phyloP scores from a whole-genome alignment of 805 yeast species.

The Trichomonascus vanleenenianus region DNA sequence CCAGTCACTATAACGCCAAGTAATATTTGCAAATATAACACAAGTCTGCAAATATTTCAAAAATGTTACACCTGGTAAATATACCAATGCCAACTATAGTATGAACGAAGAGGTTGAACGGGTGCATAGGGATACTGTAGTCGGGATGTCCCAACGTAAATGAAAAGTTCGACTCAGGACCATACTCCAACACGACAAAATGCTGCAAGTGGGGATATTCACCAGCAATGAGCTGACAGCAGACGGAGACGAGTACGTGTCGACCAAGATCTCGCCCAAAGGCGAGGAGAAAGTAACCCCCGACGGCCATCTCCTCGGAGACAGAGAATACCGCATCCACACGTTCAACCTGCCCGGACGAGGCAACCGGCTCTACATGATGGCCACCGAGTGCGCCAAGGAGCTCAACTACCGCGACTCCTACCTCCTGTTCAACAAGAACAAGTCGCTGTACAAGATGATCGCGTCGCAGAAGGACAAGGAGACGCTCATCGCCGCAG shows the following conservation, averaged over 20 bases:
- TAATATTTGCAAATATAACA: too few relatives aligned
- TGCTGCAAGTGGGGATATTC: conserved; percentile 19
- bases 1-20: too few relatives aligned
- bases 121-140: too few relatives aligned
- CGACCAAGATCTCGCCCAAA: conserved; percentile 29
- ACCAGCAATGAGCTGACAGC: conserved; percentile 17
- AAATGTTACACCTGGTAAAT: too few relatives aligned
- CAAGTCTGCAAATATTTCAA: too few relatives aligned
- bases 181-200: too few relatives aligned
- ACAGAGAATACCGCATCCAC: conserved; percentile 33
- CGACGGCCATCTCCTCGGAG: conserved; percentile 31
- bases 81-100: too few relatives aligned
- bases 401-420: conserved; percentile 41
- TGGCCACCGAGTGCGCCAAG: conserved; percentile 37
- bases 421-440: conserved; percentile 41
- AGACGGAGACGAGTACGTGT: conserved; percentile 29
- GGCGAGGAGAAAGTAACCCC: conserved; percentile 40
- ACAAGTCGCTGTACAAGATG: conserved; percentile 32
- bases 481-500: conserved; percentile 29
- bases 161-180: background rate
- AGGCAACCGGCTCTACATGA: conserved; percentile 32
- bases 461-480: conserved; percentile 33
- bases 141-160: background rate
- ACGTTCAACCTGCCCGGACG: conserved; percentile 35
- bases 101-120: too few relatives aligned